Percentiles rank a stretch among this genome's conserved stretches.
These are phyloP conservation scores for Podila epicladia DNA, from an alignment of 192 early-diverging fungal genomes.

Conservation along the genomic window DNA sequence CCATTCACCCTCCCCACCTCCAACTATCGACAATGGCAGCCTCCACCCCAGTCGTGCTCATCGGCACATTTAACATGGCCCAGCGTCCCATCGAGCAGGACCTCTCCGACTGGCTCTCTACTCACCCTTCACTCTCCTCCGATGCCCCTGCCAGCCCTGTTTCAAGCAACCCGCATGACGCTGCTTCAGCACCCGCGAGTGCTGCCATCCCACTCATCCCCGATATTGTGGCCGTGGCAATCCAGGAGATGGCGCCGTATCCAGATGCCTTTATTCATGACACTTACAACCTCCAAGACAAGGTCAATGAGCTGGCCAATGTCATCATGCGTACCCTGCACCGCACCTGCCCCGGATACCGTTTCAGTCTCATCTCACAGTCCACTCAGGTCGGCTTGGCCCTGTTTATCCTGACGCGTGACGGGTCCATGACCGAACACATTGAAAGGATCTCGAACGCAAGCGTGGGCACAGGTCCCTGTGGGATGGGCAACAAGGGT, in stretches of 20 bases:
- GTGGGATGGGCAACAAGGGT: conserved; percentile 55
- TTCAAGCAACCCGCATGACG: background rate
- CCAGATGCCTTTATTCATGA: conserved; percentile 47
- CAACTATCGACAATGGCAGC: background rate
- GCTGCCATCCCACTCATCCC: conserved; percentile 32
- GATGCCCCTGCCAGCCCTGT: conserved; percentile 22
- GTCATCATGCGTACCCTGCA: conserved; percentile 40
- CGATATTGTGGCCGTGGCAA: conserved; percentile 55
- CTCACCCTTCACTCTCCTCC: conserved; percentile 27
- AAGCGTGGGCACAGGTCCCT: conserved; percentile 39
- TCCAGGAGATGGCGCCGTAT: conserved; percentile 53
- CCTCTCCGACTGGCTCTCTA: conserved; percentile 51
- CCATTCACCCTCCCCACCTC: background rate
- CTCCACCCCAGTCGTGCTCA: conserved; percentile 37
- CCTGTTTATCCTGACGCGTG: conserved; percentile 49
- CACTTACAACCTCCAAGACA: conserved; percentile 15
- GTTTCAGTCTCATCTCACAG: conserved; percentile 38
- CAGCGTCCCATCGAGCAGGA: conserved; percentile 43
- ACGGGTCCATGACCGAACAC: conserved; percentile 31
- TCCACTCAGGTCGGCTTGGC: conserved; percentile 38
- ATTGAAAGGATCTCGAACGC: conserved; percentile 31
- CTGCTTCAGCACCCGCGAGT: background rate
- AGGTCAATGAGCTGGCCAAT: conserved; percentile 30
- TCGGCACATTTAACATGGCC: conserved; percentile 57
- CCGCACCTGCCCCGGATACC: conserved; percentile 35